Base-by-base conservation (phyloP, 768 basidiomycete species). In the Crucibulum laeve region DNA sequence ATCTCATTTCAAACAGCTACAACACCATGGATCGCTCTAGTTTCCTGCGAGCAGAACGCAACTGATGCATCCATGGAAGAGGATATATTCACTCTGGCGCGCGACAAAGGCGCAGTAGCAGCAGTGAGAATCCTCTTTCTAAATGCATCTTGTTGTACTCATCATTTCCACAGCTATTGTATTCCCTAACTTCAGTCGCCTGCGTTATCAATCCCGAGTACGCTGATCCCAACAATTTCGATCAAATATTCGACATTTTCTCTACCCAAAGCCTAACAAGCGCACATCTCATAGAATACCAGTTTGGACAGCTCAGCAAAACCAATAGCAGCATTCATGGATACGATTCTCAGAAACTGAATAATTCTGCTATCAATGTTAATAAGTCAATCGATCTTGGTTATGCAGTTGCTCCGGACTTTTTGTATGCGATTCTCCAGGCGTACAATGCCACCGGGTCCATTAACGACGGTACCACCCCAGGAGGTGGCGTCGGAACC, bases 21-120 rank as follows among this genome's bases (percentile, higher is more conserved):
- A 4, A 89, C 91, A 0, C 91, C 93, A 3, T 96, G 92, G 91
- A 87, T 96, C 53, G 93, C 93, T 10, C 73, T 93, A 50, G 77
- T 96, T 38, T 76, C 81, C 3, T 95, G 92, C 61, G 91, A 94
- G 56, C 56, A 58, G 44, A 92, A 93, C 59, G 73, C 82, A 14
- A 88, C 88, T 13, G 65, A 76, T 46, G 68, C 77, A 3, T 80
- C 81, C 1, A 58, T 68, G 53, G 69, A 76, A 2, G 60, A 69
- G 38, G 92, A 96, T 58, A 76, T 94, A 41, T 91, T 96, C 62
- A 90, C 88, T 0, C 70, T 90, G 32, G 91, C 89, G 17, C 70
- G 75, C 32, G 79, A 85, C 49, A 71, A 79, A 48, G 93, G 93
- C 4, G 93, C 92, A 1, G 76, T 79, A n/a, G 84, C 87, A 11